Base-by-base conservation (phyloP, 2,329 filamentous ascomycete species). In the Botrytis hyacinthi region DNA sequence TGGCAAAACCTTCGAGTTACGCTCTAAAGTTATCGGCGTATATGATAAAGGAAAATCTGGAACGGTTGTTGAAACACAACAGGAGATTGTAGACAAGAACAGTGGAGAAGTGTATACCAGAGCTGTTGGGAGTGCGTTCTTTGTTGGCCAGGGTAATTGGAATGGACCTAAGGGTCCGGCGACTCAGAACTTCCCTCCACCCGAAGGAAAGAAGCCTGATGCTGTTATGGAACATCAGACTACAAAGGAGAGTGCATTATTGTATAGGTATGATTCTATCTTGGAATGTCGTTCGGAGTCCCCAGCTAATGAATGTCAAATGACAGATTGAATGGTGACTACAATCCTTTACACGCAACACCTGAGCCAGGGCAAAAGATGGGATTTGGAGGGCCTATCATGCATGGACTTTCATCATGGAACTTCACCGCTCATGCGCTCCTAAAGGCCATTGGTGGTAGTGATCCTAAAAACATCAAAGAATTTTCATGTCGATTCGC, bases 401-500 rank as follows among this genome's bases (percentile, higher is more conserved):
- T 97, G 82, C 94, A 97, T 84, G 95, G 95, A 32, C 86, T 97
- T 63, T 97, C 91, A 84, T 93, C 90, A 78, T 97, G 93, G 91
- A 97, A 97, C 84, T 89, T 88, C 73, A 88, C 92, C 2, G 89
- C 88, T 26, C 93, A 95, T 80, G 90, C 88, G 42, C 85, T 97
- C 74, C 85, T 97, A 72, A 88, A 92, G 82, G 84, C 87, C 57
- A 85, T 97, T 32, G 94, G 93, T 63, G 91, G 87, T 65, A 92
- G 91, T 81, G 89, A 97, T 80, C 92, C 94, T 1, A 88, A 88
- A 77, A 97, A 95, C 80, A 86, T 98, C 78, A 93, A 90, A 83
- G 93, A 96, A 83, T 97, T 95, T 85, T 93, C 95, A 84, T 94
- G 94, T 29, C 87, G 94, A 61, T 97, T 97, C 81, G 93, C 93